Evolutionary conservation across 306 rosid genomes (phyloP).

Genomic region (Cucurbita pepo): DNA sequence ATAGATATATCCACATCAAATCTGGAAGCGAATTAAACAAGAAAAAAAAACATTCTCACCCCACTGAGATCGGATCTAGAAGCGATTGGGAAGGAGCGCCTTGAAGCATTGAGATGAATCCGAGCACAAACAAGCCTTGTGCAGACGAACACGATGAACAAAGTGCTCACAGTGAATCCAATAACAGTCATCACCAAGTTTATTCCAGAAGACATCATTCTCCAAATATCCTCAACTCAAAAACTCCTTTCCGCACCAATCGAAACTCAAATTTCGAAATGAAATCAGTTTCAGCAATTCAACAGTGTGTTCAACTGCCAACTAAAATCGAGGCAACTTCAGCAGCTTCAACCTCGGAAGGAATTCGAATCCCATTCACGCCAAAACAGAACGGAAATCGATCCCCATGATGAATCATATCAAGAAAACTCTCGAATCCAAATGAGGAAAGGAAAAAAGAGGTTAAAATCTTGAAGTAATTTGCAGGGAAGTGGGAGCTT

Average conservation of each 20-base stretch:
- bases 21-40: background rate
- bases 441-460: background rate
- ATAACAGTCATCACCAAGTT: conserved; percentile 94
- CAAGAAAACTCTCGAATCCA: background rate
- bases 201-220: conserved; percentile 66
- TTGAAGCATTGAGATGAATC: conserved; percentile 62
- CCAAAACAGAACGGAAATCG: background rate
- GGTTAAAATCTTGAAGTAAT: background rate
- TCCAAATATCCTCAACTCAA: background rate
- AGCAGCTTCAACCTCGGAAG: background rate
- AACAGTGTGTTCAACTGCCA: background rate
- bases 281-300: background rate
- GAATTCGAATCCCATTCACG: background rate
- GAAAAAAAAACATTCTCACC: conserved; percentile 15
- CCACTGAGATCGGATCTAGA: conserved; percentile 67
- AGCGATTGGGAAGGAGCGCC: conserved; percentile 64
- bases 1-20: background rate
- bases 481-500: background rate
- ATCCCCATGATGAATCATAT: background rate
- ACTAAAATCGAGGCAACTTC: background rate
- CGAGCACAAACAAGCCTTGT: conserved; percentile 83
- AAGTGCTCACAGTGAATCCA: conserved; percentile 84
- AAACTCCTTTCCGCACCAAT: background rate
- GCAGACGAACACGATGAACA: conserved; percentile 85
- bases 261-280: conserved; percentile 6